phyloP scores from a whole-genome alignment of 2,329 filamentous ascomycete genomes.

The Diplodia mutila region DNA sequence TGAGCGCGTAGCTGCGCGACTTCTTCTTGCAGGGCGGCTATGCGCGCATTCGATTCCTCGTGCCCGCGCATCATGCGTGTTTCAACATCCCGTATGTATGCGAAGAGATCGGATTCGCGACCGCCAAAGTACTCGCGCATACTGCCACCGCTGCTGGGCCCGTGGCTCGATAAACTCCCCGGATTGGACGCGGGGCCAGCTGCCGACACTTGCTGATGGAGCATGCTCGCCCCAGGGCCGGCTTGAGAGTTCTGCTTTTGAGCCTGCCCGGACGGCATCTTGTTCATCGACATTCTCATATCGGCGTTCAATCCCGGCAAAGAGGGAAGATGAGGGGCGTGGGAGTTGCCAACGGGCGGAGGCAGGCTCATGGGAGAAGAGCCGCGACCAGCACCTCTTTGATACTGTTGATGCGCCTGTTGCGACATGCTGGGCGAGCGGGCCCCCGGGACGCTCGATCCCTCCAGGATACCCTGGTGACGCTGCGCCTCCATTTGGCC shows the following conservation, averaged over 20 bases:
- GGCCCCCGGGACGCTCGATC: conserved; percentile 53
- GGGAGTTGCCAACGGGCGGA: conserved; percentile 47
- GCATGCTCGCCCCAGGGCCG: conserved; percentile 44
- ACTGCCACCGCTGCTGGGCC: conserved; percentile 61
- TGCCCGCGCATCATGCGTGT: conserved; percentile 51
- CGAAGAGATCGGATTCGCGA: conserved; percentile 62
- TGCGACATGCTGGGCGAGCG: conserved; percentile 69
- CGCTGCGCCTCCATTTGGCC: conserved; percentile 56
- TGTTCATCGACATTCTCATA: conserved; percentile 32
- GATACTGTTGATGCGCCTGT: conserved; percentile 63
- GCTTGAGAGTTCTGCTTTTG: conserved; percentile 31
- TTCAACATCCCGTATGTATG: conserved; percentile 73
- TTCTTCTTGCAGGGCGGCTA: conserved; percentile 50
- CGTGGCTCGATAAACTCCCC: conserved; percentile 52
- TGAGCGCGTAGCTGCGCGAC: conserved; percentile 35
- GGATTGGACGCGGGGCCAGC: conserved; percentile 53
- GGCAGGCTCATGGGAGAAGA: conserved; percentile 55
- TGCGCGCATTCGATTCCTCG: conserved; percentile 53
- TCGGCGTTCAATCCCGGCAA: conserved; percentile 45
- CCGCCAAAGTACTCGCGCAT: conserved; percentile 68
- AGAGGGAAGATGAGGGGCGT: conserved; percentile 47
- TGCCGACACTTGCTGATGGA: conserved; percentile 43
- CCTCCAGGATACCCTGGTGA: conserved; percentile 58
- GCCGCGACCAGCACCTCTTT: conserved; percentile 61
- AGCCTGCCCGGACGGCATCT: conserved; percentile 27